Evolutionary conservation across 805 yeast species (phyloP), one percentile per base, ranked within the genome.

Genomic region (Metschnikowia similis): DNA sequence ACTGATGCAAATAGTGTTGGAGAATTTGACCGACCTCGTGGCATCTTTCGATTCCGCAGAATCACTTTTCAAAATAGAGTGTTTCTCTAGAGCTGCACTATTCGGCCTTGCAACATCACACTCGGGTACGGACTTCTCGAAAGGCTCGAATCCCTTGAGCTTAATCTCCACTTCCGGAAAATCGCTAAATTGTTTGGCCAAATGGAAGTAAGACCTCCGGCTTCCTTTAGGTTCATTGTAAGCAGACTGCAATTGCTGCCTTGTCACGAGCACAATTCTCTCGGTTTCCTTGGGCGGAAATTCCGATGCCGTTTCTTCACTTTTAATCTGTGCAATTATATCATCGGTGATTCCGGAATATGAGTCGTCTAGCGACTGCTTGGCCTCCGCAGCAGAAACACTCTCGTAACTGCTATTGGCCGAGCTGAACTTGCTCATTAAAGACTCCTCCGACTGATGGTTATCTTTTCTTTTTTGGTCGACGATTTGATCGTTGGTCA

Each of bases 1-100:
- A 53, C 77, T 77, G 41, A 81, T 70, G 44, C 59, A 69, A 34
- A 82, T 68, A 51, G 71, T 69, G 49, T 77, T 73, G 8, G 81
- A 70, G 57, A 83, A 83, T 40, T 39, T 49, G 35, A 56, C 59
- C 6, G 39, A 43, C 26, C 40, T 14, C n/a, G 38, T 26, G 13
- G 31, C n/a, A 17, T 31, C 34, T 17, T 81, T 47, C 10, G 48
- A 41, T 21, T 17, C 40, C 13, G 29, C 32, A n/a, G 16, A 4
- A 8, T 39, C 48, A 38, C 41, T 48, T 13, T 38, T 41, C 16
- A 47, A 42, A 27, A 43, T 46, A 2, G 54, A 45, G 32, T 40
- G 44, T 45, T 69, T 68, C 36, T 52, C 54, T 13, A 37, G 26
- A 41, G 17, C 21, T 30, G 6, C 13, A 17, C 37, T 32, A 30